A percentile compares a stretch with the other conserved stretches of the same genome.
Conservation (phyloP, 1,139 yeast species). For the Kodamaea ohmeri region DNA sequence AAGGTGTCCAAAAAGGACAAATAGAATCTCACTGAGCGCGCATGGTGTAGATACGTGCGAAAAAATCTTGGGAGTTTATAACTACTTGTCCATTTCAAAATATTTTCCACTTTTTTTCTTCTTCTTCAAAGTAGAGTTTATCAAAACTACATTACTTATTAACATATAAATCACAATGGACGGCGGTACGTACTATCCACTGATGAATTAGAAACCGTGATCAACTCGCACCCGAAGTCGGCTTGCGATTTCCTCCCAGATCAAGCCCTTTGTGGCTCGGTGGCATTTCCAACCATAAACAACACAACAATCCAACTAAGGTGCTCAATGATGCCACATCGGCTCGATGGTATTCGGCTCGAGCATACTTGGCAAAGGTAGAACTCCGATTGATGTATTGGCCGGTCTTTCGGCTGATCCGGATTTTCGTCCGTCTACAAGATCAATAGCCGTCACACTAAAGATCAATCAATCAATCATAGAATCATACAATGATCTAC, state of each 20-base stretch:
- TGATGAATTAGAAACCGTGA: not conserved
- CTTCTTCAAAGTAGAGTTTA: conserved; percentile 19
- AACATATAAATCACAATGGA: conserved; percentile 27
- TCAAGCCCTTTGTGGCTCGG: too few relatives aligned
- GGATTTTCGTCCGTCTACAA: not conserved
- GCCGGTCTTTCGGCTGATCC: not conserved
- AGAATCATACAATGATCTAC: too few relatives aligned
- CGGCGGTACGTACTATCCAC: conserved; percentile 43
- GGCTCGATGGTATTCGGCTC: too few relatives aligned
- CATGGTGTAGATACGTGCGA: conserved; percentile 3
- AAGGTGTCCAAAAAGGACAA: conserved; percentile 9
- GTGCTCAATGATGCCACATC: not conserved
- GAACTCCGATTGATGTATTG: not conserved
- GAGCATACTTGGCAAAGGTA: too few relatives aligned
- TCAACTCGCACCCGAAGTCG: not conserved
- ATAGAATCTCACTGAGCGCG: conserved; percentile 8
- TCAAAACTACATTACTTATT: conserved; percentile 17
- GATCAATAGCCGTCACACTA: not conserved
- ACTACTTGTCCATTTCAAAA: conserved; percentile 13
- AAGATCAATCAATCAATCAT: not conserved
- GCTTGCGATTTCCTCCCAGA: too few relatives aligned
- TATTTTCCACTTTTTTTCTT: conserved; percentile 16
- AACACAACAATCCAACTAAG: not conserved
- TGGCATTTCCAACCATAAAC: too few relatives aligned
- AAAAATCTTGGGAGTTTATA: conserved; percentile 11